Evolutionary conservation across 768 basidiomycete genomes (phyloP), one percentile per base, ranked within the genome.

Genomic region (Auriscalpium vulgare): DNA sequence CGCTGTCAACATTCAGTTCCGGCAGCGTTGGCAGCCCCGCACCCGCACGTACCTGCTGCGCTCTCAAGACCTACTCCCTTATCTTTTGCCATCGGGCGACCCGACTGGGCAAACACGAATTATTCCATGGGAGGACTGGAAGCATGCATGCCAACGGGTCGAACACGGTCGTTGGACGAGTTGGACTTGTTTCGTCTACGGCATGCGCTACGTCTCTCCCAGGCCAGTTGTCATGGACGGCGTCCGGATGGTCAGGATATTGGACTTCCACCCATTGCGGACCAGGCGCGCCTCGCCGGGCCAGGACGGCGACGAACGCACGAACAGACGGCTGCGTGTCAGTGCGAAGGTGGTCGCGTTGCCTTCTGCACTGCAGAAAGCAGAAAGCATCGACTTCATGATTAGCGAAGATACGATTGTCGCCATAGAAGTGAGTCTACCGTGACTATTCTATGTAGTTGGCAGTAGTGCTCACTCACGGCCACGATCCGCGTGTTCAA

Each of bases 351-450:
- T 11, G 29, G 50, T 37, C n/a, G 16, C 16, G 16, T 14, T 51
- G 10, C 50, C 35, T 19, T 3, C 21, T n/a, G 23, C 51, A 23
- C 45, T 59, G 35, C 10, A 14, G 4, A 11, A 38, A n/a, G 21
- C 9, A 10, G 23, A n/a, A 2, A 2, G 7, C 0, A 35, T 50
- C 16, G 4, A 56, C n/a, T 34, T 60, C 23, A 62, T 62, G 61
- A 56, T 62, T 29, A 55, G 59, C 40, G 61, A 62, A 54, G 61
- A 62, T 19, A 47, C 40, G 9, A 49, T 62, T 13, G 16, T 62
- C 9, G 55, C 13, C 34, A 21, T 60, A 47, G 61, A 59, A 50
- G 61, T 62, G 14, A 10, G 61, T 59, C 29, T 4, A 29, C 29
- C 29, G 29, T 29, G 29, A 29, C 29, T 29, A 29, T 29, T 29